Evolutionary conservation across 345 rosid genomes (phyloP).

Genomic region (Eucalyptus regnans): DNA sequence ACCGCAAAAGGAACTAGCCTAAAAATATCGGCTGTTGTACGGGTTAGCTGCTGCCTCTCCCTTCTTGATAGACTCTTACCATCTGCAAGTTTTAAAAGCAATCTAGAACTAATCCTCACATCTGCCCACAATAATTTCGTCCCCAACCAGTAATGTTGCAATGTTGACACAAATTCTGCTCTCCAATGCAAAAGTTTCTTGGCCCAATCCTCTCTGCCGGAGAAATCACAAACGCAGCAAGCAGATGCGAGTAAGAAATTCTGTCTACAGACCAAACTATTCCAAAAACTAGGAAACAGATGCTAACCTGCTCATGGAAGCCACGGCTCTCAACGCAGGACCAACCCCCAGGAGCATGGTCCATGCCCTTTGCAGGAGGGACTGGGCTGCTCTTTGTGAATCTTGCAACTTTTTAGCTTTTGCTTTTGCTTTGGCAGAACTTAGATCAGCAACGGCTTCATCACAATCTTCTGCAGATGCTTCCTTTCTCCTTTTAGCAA

Average conservation of each 20-base stretch:
- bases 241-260: neutral
- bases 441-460: slow-evolving; percentile 63
- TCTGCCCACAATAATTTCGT: slow-evolving; percentile 54
- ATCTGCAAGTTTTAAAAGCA: slow-evolving; percentile 52
- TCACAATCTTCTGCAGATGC: slow-evolving; percentile 77
- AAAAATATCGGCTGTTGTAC: slow-evolving; percentile 88
- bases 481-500: slow-evolving; percentile 38
- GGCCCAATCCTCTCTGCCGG: slow-evolving; percentile 64
- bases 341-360: slow-evolving; percentile 34
- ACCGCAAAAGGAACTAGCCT: slow-evolving; percentile 80
- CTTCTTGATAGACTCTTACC: slow-evolving; percentile 78
- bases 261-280: neutral
- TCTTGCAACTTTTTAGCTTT: slow-evolving; percentile 51
- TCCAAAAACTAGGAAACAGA: neutral
- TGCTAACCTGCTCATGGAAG: slow-evolving; percentile 73
- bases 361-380: slow-evolving; percentile 35
- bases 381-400: slow-evolving; percentile 24
- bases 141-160: slow-evolving; percentile 76
- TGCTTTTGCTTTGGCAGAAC: slow-evolving; percentile 52
- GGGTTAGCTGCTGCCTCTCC: slow-evolving; percentile 88
- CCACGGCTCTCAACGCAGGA: slow-evolving; percentile 63
- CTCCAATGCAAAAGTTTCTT: slow-evolving; percentile 55
- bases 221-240: neutral
- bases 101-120: slow-evolving; percentile 55
- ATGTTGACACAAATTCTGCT: slow-evolving; percentile 40